Evolutionary conservation across 2,329 filamentous ascomycete species (phyloP), one percentile per base, ranked within the genome.

Genomic region (Ceratocystis cacaofunesta): DNA sequence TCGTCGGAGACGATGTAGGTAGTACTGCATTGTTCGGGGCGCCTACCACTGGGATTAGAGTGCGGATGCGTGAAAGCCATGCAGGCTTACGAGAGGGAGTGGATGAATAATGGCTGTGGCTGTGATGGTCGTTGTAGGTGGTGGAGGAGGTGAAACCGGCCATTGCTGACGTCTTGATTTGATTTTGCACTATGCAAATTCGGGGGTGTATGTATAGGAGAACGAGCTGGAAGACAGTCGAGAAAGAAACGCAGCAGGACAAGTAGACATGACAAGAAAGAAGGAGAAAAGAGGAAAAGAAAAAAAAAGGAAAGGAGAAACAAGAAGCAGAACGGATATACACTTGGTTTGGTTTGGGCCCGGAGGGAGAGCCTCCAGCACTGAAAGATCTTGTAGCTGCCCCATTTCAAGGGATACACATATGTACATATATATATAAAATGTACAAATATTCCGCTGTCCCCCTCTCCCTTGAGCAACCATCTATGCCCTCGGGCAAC

Each of bases 11-110:
- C 25, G 19, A 8, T 15, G 48, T 17, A 3, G 48, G 1, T 25
- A 5, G 48, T 36, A 36, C 32, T 36, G 32, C 32, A 10, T 36
- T 36, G 48, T 25, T 52, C 15, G 19, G n/a, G 48, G 48, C 32
- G 32, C 32, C 52, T n/a, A 58, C 28, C 5, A 12, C 28, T 58
- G 67, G 68, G 22, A 61, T 61, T 7, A 62, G 44, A 3, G 69
- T 69, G 50, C 69, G 67, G 8, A 68, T 65, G 22, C 64, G 69
- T 62, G 28, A 28, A 15, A 64, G 48, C 62, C 62, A 64, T 6
- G 62, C 41, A 5, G 62, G 62, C 52, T 64, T 64, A 17, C 62
- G 46, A 22, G 48, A 44, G 25, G 32, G 5, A 32, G n/a, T 30
- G 17, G 7, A 2, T 2, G 52, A 17, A 32, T 8, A 12, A 58